A percentile compares a stretch with the other conserved stretches of the same genome.
Evolutionary conservation across 345 rosid genomes (phyloP).

Genomic region (Salix viminalis): DNA sequence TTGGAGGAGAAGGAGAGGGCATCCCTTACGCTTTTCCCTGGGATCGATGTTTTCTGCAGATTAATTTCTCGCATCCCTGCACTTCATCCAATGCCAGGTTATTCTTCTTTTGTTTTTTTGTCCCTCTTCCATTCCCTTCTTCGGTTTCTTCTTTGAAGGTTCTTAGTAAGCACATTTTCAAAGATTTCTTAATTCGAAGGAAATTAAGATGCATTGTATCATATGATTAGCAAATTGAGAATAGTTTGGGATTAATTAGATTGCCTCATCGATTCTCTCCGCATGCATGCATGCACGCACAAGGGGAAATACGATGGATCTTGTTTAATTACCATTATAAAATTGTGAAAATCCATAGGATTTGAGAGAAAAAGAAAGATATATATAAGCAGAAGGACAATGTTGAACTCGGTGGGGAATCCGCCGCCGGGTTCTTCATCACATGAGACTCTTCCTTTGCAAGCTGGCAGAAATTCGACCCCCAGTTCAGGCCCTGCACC

Average conservation of each 20-base stretch:
- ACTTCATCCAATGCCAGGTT: background rate
- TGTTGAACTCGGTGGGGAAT: constrained; percentile 40
- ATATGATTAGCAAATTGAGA: background rate
- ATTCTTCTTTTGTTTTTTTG: background rate
- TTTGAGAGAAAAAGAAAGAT: background rate
- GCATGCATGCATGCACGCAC: background rate
- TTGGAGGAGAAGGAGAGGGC: background rate
- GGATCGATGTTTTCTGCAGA: background rate
- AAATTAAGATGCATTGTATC: background rate
- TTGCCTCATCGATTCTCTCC: background rate
- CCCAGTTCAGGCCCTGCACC: background rate
- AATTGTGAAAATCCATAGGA: background rate
- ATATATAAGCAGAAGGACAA: constrained; percentile 7
- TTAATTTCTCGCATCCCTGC: background rate
- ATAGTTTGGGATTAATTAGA: background rate
- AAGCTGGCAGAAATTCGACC: background rate
- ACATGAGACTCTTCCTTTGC: background rate
- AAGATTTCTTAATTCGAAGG: background rate
- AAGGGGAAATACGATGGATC: background rate
- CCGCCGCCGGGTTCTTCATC: constrained; percentile 30
- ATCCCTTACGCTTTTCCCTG: background rate
- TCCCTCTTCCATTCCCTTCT: background rate
- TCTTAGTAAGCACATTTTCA: background rate
- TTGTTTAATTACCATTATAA: background rate
- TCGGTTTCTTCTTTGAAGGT: background rate